Percentiles rank a stretch among this genome's conserved stretches.
phyloP scores from a whole-genome alignment of 768 basidiomycete species.

The Pulveroboletus frians region DNA sequence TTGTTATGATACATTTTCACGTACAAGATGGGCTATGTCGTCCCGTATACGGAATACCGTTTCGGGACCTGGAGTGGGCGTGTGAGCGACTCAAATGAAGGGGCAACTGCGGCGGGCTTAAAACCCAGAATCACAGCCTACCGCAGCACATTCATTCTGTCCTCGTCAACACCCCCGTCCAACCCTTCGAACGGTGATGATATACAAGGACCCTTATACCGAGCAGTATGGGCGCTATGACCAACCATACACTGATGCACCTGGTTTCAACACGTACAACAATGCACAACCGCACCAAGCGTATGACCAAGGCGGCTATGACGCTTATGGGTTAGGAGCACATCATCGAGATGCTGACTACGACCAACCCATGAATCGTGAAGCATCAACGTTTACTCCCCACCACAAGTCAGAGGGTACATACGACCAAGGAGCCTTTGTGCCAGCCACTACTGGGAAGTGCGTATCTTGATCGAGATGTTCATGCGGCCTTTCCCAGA shows the following conservation, averaged over 20 bases:
- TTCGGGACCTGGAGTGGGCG: conserved; percentile 1
- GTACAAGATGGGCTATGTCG: not conserved
- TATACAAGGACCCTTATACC: conserved; percentile 56
- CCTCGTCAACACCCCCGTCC: not conserved
- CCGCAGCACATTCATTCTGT: conserved; percentile 20
- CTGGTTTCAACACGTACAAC: conserved; percentile 45
- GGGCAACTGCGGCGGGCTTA: conserved; percentile 5
- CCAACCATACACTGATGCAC: conserved; percentile 32
- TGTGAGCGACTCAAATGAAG: conserved; percentile 6
- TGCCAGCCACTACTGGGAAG: conserved; percentile 27
- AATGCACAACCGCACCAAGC: conserved; percentile 42
- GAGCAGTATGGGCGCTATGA: conserved; percentile 29
- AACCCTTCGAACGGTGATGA: conserved; percentile 21
- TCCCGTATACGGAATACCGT: not conserved
- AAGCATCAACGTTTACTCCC: conserved; percentile 8
- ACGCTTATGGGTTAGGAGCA: conserved; percentile 21
- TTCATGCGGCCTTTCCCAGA: not conserved
- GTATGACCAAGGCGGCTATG: conserved; percentile 46
- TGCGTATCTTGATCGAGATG: conserved; percentile 21
- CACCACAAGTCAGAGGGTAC: conserved; percentile 30
- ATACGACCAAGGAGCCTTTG: conserved; percentile 41
- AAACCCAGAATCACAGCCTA: not conserved
- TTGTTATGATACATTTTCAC: not conserved
- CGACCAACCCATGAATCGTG: conserved; percentile 13
- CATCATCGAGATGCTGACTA: conserved; percentile 37